Percentiles rank a stretch among this genome's conserved stretches.
phyloP scores from a whole-genome alignment of 2,329 filamentous ascomycete genomes.

The Hypoxylon sp. region DNA sequence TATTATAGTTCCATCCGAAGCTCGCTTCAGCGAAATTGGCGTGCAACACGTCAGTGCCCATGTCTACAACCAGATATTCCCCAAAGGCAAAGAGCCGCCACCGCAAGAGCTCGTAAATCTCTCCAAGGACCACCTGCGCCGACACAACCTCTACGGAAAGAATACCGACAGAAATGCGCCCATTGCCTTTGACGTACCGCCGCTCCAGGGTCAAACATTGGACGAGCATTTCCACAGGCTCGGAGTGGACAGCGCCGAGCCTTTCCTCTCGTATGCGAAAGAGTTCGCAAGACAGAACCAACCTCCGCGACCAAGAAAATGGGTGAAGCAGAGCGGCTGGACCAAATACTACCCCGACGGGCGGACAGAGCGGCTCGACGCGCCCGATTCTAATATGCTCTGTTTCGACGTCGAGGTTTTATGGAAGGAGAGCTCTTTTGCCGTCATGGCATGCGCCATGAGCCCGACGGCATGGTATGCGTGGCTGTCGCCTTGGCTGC shows the following conservation, averaged over 20 bases:
- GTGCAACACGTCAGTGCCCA: conserved; percentile 91
- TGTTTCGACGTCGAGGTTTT: conserved; percentile 97
- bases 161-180: conserved; percentile 79
- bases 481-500: conserved; percentile 94
- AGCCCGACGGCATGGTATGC: conserved; percentile 94
- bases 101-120: conserved; percentile 79
- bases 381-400: conserved; percentile 81
- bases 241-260: conserved; percentile 85
- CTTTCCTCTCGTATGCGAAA: conserved; percentile 79
- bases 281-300: conserved; percentile 71
- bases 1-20: conserved; percentile 56
- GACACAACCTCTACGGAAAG: conserved; percentile 90
- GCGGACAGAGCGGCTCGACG: conserved; percentile 71
- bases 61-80: conserved; percentile 86
- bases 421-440: conserved; percentile 91
- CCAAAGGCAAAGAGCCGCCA: conserved; percentile 60
- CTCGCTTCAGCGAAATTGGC: conserved; percentile 89
- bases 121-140: conserved; percentile 79
- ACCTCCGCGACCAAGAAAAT: conserved; percentile 70
- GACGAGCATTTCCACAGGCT: conserved; percentile 95
- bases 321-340: conserved; percentile 86
- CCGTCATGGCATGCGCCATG: conserved; percentile 95
- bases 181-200: conserved; percentile 85
- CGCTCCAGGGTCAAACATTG: conserved; percentile 78
- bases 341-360: conserved; percentile 88